A percentile compares a stretch with the other conserved stretches of the same genome.
These are phyloP conservation scores for Chrysanthemum seticuspe DNA, from an alignment of 129 eudicot species.

Conservation along the genomic window DNA sequence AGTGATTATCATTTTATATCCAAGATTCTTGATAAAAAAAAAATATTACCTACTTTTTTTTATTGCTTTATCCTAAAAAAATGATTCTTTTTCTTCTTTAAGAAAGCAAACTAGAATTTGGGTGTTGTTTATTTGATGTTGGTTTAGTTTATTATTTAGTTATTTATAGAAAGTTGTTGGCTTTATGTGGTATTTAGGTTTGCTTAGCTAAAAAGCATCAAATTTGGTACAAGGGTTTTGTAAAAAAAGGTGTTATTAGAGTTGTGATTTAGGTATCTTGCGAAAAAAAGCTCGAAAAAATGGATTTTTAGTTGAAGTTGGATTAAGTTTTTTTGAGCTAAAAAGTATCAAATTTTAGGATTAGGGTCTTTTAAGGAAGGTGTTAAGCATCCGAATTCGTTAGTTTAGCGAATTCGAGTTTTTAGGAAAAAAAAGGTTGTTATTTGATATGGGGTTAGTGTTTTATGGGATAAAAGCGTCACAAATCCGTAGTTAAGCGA, in stretches of 20 bases:
- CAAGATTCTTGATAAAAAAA: constrained; percentile 17
- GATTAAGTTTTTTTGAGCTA: neutral
- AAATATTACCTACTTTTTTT: constrained; percentile 31
- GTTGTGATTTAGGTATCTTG: constrained; percentile 28
- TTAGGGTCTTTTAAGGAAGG: neutral
- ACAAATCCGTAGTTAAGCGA: neutral
- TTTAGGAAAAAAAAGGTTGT: too few species aligned
- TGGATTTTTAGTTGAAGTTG: neutral
- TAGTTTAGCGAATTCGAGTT: too few species aligned
- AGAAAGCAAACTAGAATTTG: constrained; percentile 9
- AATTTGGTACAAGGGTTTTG: constrained; percentile 1
- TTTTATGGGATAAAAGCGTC: neutral
- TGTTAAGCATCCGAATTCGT: neutral
- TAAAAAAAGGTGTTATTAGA: constrained; percentile 17
- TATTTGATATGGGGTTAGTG: neutral
- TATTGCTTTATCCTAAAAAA: constrained; percentile 16
- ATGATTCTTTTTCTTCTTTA: constrained; percentile 29
- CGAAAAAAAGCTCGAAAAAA: neutral
- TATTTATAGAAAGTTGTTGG: neutral
- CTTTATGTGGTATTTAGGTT: neutral
- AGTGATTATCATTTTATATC: neutral
- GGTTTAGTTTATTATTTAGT: neutral
- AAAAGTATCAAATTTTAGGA: neutral
- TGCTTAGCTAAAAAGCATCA: neutral
- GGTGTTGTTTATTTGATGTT: constrained; percentile 2